phyloP scores from a whole-genome alignment of 768 basidiomycete species.

The Boletus barrowsii region DNA sequence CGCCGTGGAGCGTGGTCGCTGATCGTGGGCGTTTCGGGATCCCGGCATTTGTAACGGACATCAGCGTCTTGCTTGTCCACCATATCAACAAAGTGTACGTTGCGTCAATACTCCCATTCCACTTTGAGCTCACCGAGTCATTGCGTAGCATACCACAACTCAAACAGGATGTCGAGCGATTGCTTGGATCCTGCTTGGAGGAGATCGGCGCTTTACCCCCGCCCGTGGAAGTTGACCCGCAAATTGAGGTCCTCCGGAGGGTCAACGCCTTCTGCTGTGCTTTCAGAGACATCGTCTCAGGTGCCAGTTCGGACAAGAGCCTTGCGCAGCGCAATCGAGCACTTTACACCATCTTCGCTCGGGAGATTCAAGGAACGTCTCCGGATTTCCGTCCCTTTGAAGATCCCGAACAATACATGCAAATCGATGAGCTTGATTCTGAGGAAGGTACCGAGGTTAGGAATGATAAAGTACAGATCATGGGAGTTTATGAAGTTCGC shows the following conservation, averaged over 20 bases:
- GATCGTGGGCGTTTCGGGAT: slow-evolving; percentile 54
- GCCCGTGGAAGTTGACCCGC: slow-evolving; percentile 36
- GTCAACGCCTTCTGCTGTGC: slow-evolving; percentile 45
- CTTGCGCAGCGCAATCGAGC: slow-evolving; percentile 37
- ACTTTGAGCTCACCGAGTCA: background rate
- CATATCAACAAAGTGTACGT: slow-evolving; percentile 56
- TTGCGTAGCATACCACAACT: slow-evolving; percentile 47
- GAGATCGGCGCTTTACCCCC: slow-evolving; percentile 42
- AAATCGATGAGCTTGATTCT: slow-evolving; percentile 11
- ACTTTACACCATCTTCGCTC: slow-evolving; percentile 34
- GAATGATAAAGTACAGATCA: slow-evolving; percentile 5
- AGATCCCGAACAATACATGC: background rate
- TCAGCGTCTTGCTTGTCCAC: slow-evolving; percentile 50
- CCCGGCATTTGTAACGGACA: slow-evolving; percentile 45
- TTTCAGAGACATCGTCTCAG: slow-evolving; percentile 33
- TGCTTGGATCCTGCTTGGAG: slow-evolving; percentile 34
- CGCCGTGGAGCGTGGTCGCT: slow-evolving; percentile 52
- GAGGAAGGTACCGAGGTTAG: background rate
- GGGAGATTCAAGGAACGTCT: slow-evolving; percentile 35
- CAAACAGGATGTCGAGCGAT: slow-evolving; percentile 35
- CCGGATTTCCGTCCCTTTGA: slow-evolving; percentile 42
- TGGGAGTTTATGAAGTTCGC: slow-evolving; percentile 36
- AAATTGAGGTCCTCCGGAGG: slow-evolving; percentile 43
- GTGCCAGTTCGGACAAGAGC: slow-evolving; percentile 31
- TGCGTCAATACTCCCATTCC: background rate